These are phyloP conservation scores for Neoboletus magnificus DNA, from an alignment of 768 basidiomycete species.

Conservation along the genomic window DNA sequence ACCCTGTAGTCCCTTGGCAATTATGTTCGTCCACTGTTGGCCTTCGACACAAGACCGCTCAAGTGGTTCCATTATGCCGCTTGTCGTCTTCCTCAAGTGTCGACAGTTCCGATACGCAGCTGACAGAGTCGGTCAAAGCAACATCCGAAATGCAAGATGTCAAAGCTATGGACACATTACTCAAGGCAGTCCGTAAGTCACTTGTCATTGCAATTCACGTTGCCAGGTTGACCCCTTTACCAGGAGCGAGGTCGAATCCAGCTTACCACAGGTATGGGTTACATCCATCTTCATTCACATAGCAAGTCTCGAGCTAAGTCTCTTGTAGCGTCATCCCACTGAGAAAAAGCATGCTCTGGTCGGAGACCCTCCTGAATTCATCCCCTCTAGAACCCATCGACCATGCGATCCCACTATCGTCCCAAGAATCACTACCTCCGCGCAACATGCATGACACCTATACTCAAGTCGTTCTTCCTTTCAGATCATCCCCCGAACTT, in stretches of 20 bases:
- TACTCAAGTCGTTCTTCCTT: conserved; percentile 61
- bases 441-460: conserved; percentile 72
- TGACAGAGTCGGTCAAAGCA: conserved; percentile 18
- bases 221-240: not conserved
- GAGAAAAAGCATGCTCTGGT: conserved; percentile 53
- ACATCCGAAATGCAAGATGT: conserved; percentile 58
- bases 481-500: conserved; percentile 53
- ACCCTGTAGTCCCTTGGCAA: not conserved
- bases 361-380: conserved; percentile 48
- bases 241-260: conserved; percentile 53
- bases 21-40: not conserved
- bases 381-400: conserved; percentile 23
- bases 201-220: not conserved
- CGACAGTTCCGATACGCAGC: not conserved
- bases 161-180: conserved; percentile 51
- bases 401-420: conserved; percentile 11
- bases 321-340: conserved; percentile 50
- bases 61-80: not conserved
- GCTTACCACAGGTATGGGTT: conserved; percentile 46
- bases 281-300: not conserved
- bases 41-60: not conserved
- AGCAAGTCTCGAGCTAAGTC: conserved; percentile 4
- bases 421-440: conserved; percentile 34
- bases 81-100: not conserved
- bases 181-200: conserved; percentile 55